Evolutionary conservation across 345 rosid species (phyloP).

Genomic region (Hibiscus syriacus): DNA sequence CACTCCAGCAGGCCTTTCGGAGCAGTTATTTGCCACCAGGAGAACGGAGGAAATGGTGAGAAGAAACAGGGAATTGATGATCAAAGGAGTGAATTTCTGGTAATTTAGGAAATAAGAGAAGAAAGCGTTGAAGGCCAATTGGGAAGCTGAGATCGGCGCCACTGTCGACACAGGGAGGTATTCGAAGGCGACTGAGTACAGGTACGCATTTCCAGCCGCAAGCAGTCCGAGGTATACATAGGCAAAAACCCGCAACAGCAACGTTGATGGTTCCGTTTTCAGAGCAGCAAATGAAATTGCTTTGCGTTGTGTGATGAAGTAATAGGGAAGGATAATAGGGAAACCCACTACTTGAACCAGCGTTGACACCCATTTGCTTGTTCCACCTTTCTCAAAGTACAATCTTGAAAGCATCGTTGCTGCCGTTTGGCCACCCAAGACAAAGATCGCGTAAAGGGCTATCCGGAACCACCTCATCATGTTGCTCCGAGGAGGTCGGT

Average conservation of each 20-base stretch:
- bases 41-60: slow-evolving; percentile 43
- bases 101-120: slow-evolving; percentile 45
- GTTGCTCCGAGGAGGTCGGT: not conserved
- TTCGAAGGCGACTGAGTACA: slow-evolving; percentile 21
- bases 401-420: slow-evolving; percentile 36
- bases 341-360: slow-evolving; percentile 40
- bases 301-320: slow-evolving; percentile 19
- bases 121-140: slow-evolving; percentile 42
- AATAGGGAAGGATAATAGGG: slow-evolving; percentile 44
- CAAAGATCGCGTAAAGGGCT: slow-evolving; percentile 17
- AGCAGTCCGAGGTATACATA: slow-evolving; percentile 31
- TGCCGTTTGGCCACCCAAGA: slow-evolving; percentile 30
- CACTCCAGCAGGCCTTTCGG: not conserved
- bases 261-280: too few relatives aligned
- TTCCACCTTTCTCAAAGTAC: slow-evolving; percentile 43
- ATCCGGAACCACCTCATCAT: slow-evolving; percentile 3
- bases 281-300: too few relatives aligned
- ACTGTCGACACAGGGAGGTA: slow-evolving; percentile 43
- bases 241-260: not conserved
- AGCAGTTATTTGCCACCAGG: slow-evolving; percentile 24
- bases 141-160: slow-evolving; percentile 38
- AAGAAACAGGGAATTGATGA: slow-evolving; percentile 33
- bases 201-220: slow-evolving; percentile 15
- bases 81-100: slow-evolving; percentile 37
- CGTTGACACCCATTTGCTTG: slow-evolving; percentile 42